Conservation (phyloP, 331 rosid species). For the Pyrus hybrid region DNA sequence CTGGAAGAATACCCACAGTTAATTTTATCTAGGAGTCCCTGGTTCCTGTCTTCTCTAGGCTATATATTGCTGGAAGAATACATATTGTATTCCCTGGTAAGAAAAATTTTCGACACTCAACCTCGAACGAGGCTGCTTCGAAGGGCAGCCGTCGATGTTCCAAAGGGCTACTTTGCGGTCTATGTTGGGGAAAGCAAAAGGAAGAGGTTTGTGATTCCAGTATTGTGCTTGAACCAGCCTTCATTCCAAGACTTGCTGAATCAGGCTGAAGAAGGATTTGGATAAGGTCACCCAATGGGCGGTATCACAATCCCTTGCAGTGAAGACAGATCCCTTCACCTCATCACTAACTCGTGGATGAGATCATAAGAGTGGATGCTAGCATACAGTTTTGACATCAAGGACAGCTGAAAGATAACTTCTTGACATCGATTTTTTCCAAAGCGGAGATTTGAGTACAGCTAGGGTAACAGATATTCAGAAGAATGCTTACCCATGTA, state of each 20-base stretch:
- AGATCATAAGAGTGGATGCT: neutral
- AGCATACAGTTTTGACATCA: neutral
- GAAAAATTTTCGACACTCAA: neutral
- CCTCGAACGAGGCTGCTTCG: neutral
- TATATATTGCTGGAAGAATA: too few relatives aligned
- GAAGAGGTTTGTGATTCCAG: slow-evolving; percentile 22
- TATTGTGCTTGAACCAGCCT: slow-evolving; percentile 20
- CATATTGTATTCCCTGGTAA: neutral
- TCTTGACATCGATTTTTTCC: neutral
- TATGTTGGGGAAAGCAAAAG: slow-evolving; percentile 30
- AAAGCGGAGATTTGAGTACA: neutral
- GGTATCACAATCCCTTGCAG: slow-evolving; percentile 27
- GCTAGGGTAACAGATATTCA: neutral
- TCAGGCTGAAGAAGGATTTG: slow-evolving; percentile 19
- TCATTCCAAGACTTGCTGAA: slow-evolving; percentile 28
- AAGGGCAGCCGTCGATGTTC: neutral
- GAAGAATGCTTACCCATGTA: neutral
- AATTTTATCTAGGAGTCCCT: neutral
- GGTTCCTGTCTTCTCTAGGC: neutral
- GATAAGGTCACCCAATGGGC: slow-evolving; percentile 19
- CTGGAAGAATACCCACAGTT: neutral
- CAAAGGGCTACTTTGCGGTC: slow-evolving; percentile 36
- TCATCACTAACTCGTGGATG: slow-evolving; percentile 2
- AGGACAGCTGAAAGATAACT: neutral
- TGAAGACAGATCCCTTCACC: slow-evolving; percentile 19